Percentiles rank a stretch among this genome's conserved stretches.
Evolutionary conservation across 129 eudicot genomes (phyloP).

Genomic region (Arctium lappa): DNA sequence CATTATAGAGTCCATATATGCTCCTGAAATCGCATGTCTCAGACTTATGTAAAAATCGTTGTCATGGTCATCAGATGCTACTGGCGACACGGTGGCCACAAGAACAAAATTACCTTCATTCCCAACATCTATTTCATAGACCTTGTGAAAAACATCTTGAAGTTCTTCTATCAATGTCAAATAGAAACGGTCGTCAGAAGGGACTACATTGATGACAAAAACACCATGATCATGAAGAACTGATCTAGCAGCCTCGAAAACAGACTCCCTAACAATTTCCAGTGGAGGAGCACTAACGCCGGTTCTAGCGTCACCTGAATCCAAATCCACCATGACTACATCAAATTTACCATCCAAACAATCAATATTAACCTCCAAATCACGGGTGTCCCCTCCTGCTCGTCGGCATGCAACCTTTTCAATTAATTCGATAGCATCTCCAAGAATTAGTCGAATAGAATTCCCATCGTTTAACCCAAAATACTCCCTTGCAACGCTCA

Average conservation of each 20-base stretch:
- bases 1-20: conserved; percentile 46
- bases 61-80: conserved; percentile 16
- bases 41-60: conserved; percentile 38
- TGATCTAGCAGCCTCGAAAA: conserved; percentile 38
- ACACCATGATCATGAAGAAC: conserved; percentile 53
- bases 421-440: conserved; percentile 55
- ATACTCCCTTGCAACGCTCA: conserved; percentile 51
- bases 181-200: conserved; percentile 36
- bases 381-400: neutral
- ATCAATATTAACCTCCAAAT: neutral
- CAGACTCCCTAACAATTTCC: conserved; percentile 53
- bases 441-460: conserved; percentile 35
- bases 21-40: conserved; percentile 39
- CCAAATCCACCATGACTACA: conserved; percentile 91
- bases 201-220: conserved; percentile 66
- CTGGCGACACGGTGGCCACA: conserved; percentile 50
- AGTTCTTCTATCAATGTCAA: conserved; percentile 40
- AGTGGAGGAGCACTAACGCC: conserved; percentile 69
- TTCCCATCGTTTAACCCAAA: conserved; percentile 55
- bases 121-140: conserved; percentile 62
- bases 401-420: conserved; percentile 18
- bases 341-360: conserved; percentile 43
- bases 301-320: conserved; percentile 63
- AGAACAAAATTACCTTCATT: conserved; percentile 75
- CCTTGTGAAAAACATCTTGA: conserved; percentile 49